Evolutionary conservation across 257 asterid species (phyloP).

Genomic region (Craterostigma plantagineum): DNA sequence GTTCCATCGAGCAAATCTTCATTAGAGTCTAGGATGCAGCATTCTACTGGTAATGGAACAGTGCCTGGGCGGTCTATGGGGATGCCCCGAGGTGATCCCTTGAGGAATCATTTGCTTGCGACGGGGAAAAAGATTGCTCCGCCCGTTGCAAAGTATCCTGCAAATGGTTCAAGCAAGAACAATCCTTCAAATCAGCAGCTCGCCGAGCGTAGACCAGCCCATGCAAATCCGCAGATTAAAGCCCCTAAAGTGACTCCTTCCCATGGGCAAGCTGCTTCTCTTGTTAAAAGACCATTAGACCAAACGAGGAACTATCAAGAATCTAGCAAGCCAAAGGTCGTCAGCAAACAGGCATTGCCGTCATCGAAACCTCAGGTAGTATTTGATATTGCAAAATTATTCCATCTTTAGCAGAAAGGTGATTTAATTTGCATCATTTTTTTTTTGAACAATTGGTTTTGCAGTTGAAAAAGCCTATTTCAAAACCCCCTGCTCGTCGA

Average conservation of each 20-base stretch:
- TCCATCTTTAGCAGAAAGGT: not conserved
- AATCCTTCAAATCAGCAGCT: conserved; percentile 15
- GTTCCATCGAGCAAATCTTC: conserved; percentile 12
- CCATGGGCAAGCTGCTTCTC: too few relatives aligned
- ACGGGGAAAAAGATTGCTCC: conserved; percentile 16
- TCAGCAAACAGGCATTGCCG: conserved; percentile 22
- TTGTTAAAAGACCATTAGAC: conserved; percentile 26
- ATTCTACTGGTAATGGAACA: conserved; percentile 33
- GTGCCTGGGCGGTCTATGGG: conserved; percentile 50
- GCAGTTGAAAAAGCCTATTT: conserved; percentile 33
- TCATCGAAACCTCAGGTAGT: conserved; percentile 31
- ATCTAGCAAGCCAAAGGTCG: conserved; percentile 27
- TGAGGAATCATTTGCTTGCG: conserved; percentile 20
- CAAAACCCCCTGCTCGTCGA: conserved; percentile 19
- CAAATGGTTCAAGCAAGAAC: conserved; percentile 18
- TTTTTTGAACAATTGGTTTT: conserved; percentile 8
- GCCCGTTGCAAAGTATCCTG: conserved; percentile 18
- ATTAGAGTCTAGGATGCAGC: conserved; percentile 27
- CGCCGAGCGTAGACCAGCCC: conserved; percentile 14
- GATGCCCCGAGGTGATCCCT: conserved; percentile 18
- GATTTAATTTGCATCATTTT: not conserved
- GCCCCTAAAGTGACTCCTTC: conserved; percentile 17
- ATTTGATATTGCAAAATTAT: not conserved
- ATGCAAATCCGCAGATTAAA: conserved; percentile 14
- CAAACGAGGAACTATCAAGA: conserved; percentile 24